Base-by-base conservation (phyloP, 1,284 basidiomycete species). In the Sphagnurus paluster region DNA sequence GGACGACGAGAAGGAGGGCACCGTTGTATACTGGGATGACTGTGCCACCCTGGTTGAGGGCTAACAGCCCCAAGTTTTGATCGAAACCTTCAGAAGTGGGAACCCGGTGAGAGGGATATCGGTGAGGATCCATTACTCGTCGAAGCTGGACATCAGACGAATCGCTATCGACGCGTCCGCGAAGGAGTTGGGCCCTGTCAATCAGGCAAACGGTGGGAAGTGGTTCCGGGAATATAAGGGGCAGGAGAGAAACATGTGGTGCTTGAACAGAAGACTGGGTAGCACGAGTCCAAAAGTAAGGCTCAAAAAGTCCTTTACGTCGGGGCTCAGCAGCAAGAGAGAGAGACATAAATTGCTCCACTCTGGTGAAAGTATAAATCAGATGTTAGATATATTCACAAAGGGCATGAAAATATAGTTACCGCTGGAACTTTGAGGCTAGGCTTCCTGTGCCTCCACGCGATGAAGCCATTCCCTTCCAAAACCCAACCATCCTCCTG, bases 341-440 rank as follows among this genome's bases (percentile, higher is more conserved):
- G 9, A 90, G 71, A 0, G 84, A 80, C 76, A 87, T 84, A 56
- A 87, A 89, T 50, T 88, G 84, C 11, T 88, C 82, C 48, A 88
- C 68, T n/a, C 87, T 90, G 44, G 11, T n/a, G 8, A 25, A 36
- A 40, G 17, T 13, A 35, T 16, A 26, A 47, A 5, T n/a, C 13
- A 26, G 3, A 38, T 39, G 32, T n/a, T n/a, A n/a, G n/a, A n/a
- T n/a, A n/a, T n/a, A n/a, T n/a, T n/a, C n/a, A n/a, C n/a, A n/a
- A n/a, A n/a, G n/a, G n/a, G n/a, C n/a, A n/a, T n/a, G n/a, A n/a
- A n/a, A n/a, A n/a, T n/a, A n/a, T n/a, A n/a, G n/a, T n/a, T n/a
- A 84, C 85, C 81, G 71, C 49, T 79, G 71, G 56, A 86, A 85
- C 54, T 86, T 87, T 9, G 69, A 60, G 23, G 79, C 75, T 41